These are phyloP conservation scores for Exophiala aquamarina DNA, from an alignment of 2,329 filamentous ascomycete genomes.

Conservation along the genomic window DNA sequence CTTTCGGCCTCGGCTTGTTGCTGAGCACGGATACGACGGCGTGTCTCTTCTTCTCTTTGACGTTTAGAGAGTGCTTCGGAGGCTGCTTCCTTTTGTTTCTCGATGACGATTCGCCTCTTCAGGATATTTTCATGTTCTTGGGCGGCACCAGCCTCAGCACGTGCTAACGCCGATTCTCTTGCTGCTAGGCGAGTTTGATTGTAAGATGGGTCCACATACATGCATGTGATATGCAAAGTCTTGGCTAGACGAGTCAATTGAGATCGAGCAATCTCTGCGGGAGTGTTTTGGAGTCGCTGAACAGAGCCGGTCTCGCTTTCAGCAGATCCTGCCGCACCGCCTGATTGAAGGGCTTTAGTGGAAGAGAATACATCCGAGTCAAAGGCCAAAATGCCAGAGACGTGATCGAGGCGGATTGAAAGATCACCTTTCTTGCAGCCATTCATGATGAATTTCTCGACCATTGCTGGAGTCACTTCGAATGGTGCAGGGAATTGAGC, in stretches of 20 bases:
- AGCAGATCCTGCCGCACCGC: conserved; percentile 80
- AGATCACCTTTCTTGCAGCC: conserved; percentile 99
- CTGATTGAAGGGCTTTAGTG: conserved; percentile 84
- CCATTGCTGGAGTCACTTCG: conserved; percentile 83
- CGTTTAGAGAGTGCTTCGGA: conserved; percentile 82
- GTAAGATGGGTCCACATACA: conserved; percentile 90
- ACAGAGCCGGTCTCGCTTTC: conserved; percentile 82
- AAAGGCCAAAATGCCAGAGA: conserved; percentile 91
- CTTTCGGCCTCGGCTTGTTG: conserved; percentile 88
- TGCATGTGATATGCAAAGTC: conserved; percentile 87
- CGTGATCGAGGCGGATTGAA: conserved; percentile 93
- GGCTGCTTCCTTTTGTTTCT: conserved; percentile 96
- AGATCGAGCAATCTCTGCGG: conserved; percentile 93
- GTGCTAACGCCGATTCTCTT: conserved; percentile 75
- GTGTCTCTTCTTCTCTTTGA: conserved; percentile 88
- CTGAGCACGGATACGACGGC: conserved; percentile 82
- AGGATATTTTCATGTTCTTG: conserved; percentile 86
- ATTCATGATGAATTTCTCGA: conserved; percentile 99
- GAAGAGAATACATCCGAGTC: conserved; percentile 98
- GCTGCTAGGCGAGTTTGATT: conserved; percentile 77
- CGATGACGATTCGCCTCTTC: conserved; percentile 83
- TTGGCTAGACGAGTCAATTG: conserved; percentile 90
- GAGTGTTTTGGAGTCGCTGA: conserved; percentile 94
- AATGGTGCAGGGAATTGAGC: conserved; percentile 96
- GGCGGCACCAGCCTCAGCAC: conserved; percentile 84